These are phyloP conservation scores for Thalassiosira hispida DNA, from an alignment of 352 stramenopile genomes.

Conservation along the genomic window DNA sequence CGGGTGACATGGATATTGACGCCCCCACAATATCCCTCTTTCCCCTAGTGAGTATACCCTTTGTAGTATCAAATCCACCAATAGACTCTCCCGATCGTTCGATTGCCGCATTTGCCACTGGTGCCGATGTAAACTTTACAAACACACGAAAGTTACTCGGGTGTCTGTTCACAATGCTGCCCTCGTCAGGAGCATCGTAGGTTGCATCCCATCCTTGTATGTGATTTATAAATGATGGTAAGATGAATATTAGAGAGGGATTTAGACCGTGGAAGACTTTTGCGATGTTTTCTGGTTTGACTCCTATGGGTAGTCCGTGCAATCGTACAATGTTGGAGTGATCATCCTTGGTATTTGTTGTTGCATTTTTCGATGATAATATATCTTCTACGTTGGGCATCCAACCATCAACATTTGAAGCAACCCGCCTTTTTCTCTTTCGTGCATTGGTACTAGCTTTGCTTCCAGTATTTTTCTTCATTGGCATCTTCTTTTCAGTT, in stretches of 20 bases:
- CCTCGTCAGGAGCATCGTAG: conserved; percentile 6
- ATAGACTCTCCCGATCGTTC: conserved; percentile 71
- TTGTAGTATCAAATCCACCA: conserved; percentile 26
- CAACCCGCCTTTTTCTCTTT: conserved; percentile 25
- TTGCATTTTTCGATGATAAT: conserved; percentile 22
- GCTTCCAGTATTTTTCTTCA: conserved; percentile 41
- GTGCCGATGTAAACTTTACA: conserved; percentile 65
- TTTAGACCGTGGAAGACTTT: conserved; percentile 77
- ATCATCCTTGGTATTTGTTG: conserved; percentile 35
- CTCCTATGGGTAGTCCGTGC: conserved; percentile 66
- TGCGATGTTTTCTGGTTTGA: conserved; percentile 58
- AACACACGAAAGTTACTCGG: conserved; percentile 59
- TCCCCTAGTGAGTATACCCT: neutral
- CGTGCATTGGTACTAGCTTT: conserved; percentile 13
- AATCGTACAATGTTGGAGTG: conserved; percentile 68
- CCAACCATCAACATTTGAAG: conserved; percentile 55
- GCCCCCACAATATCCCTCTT: conserved; percentile 31
- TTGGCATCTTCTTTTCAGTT: conserved; percentile 30
- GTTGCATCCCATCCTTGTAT: conserved; percentile 62
- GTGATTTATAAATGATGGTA: conserved; percentile 45
- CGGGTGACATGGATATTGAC: conserved; percentile 43
- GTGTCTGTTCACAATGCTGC: conserved; percentile 44
- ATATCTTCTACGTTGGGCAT: conserved; percentile 56
- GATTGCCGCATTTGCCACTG: conserved; percentile 62
- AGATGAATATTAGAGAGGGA: conserved; percentile 60